Evolutionary conservation across 2,329 filamentous ascomycete genomes (phyloP).

Genomic region (Graphiopsis chlorocephala): DNA sequence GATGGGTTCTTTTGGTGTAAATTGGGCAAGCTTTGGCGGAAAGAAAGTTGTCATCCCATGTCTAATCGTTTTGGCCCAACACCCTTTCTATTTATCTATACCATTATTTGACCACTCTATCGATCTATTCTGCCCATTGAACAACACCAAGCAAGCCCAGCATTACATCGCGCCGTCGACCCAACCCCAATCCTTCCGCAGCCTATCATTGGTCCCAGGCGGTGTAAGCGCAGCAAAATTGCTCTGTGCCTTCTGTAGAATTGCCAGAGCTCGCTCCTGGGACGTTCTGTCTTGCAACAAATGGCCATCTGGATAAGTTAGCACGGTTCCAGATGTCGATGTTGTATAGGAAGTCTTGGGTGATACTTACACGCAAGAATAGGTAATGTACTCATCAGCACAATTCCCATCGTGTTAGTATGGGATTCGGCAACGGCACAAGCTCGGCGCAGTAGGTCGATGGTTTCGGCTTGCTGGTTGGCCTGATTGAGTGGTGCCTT

Average conservation of each 20-base stretch:
- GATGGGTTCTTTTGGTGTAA: background rate
- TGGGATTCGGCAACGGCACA: background rate
- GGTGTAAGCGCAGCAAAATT: background rate
- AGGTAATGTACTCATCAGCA: background rate
- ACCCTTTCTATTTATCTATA: background rate
- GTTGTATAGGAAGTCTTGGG: background rate
- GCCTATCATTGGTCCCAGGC: background rate
- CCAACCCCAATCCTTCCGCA: background rate
- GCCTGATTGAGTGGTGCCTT: background rate
- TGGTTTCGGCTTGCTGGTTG: background rate
- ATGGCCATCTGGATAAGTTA: background rate
- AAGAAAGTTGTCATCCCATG: background rate
- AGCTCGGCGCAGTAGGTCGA: background rate
- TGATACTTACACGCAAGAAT: background rate
- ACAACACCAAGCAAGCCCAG: background rate
- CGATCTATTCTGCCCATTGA: background rate
- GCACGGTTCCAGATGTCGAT: background rate
- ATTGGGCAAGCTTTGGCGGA: background rate
- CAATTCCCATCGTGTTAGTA: background rate
- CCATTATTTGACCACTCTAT: background rate
- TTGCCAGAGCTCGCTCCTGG: background rate
- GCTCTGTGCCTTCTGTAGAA: background rate
- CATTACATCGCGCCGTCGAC: background rate
- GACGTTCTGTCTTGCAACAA: background rate
- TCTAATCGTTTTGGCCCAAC: background rate